Percentiles rank a stretch among this genome's conserved stretches.
phyloP scores from a whole-genome alignment of 495 filamentous ascomycete genomes.

The Aspergillus panamensis region DNA sequence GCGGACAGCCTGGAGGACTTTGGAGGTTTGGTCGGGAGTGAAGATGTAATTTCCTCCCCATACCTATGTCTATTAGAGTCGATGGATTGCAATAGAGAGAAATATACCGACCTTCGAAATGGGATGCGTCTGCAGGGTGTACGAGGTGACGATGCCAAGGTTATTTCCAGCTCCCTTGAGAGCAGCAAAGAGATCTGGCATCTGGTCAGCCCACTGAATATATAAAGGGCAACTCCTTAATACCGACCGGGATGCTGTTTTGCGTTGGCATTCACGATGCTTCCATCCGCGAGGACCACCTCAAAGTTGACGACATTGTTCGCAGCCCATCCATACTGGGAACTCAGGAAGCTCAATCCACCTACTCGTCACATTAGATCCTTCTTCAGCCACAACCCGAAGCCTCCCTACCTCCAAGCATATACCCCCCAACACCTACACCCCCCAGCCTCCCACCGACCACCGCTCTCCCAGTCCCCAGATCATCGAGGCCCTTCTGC shows the following conservation, averaged over 20 bases:
- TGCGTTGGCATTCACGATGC: constrained; percentile 46
- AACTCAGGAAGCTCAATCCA: constrained; percentile 50
- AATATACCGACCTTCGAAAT: constrained; percentile 23
- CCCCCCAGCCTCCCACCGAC: constrained; percentile 29
- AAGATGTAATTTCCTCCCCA: constrained; percentile 56
- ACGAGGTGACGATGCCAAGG: constrained; percentile 59
- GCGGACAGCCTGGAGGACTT: constrained; percentile 45
- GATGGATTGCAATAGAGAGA: neutral
- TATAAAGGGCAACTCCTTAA: constrained; percentile 14
- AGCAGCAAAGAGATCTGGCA: constrained; percentile 52
- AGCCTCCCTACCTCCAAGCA: constrained; percentile 35
- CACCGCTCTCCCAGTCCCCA: constrained; percentile 22
- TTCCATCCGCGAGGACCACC: constrained; percentile 54
- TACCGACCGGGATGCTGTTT: constrained; percentile 35
- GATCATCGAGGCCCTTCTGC: constrained; percentile 29
- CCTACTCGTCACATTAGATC: constrained; percentile 24
- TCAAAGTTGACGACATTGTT: constrained; percentile 53
- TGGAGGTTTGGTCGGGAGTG: constrained; percentile 38
- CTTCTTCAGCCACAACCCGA: neutral
- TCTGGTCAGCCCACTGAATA: neutral
- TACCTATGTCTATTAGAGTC: constrained; percentile 21
- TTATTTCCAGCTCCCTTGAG: constrained; percentile 58
- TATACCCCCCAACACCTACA: constrained; percentile 35
- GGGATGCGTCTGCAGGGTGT: constrained; percentile 48
- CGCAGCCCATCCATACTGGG: constrained; percentile 55